A percentile compares a stretch with the other conserved stretches of the same genome.
Conservation (phyloP, 2,329 filamentous ascomycete species). For the Phialemoniopsis sp. region DNA sequence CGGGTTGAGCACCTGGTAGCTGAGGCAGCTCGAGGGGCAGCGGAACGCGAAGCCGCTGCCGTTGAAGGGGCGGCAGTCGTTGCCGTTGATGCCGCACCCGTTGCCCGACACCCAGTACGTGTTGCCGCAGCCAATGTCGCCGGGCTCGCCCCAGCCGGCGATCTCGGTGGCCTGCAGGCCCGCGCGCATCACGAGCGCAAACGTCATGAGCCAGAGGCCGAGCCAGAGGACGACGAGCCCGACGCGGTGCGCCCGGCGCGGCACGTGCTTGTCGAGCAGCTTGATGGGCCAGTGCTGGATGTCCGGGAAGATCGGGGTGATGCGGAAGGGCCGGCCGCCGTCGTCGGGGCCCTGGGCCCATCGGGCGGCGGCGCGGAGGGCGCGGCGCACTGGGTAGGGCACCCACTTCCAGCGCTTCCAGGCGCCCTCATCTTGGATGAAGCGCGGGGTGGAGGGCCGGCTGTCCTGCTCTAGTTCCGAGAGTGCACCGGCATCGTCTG, state of each 20-base stretch:
- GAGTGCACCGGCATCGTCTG: conserved; percentile 26
- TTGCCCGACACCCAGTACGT: conserved; percentile 71
- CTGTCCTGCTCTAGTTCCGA: conserved; percentile 41
- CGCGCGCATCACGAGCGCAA: conserved; percentile 63
- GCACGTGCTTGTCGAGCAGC: conserved; percentile 59
- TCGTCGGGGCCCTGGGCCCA: conserved; percentile 56
- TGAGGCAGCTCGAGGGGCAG: conserved; percentile 69
- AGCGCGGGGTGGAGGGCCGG: conserved; percentile 50
- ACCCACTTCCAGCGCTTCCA: conserved; percentile 55
- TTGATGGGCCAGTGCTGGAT: conserved; percentile 64
- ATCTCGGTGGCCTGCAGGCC: conserved; percentile 59
- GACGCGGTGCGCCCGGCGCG: conserved; percentile 54
- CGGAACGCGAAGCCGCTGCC: conserved; percentile 68
- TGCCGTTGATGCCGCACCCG: conserved; percentile 69
- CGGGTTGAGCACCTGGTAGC: conserved; percentile 63
- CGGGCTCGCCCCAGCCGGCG: conserved; percentile 62
- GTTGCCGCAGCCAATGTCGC: conserved; percentile 61
- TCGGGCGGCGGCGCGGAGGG: conserved; percentile 30
- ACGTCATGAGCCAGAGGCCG: conserved; percentile 64
- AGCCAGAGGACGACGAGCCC: conserved; percentile 57
- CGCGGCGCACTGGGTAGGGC: conserved; percentile 49
- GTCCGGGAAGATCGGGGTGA: conserved; percentile 58
- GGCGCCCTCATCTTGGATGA: conserved; percentile 50
- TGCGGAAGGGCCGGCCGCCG: conserved; percentile 40
- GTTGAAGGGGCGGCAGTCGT: conserved; percentile 70